Evolutionary conservation across 1,139 yeast genomes (phyloP).

Genomic region (Nakaseomyces glabratus): DNA sequence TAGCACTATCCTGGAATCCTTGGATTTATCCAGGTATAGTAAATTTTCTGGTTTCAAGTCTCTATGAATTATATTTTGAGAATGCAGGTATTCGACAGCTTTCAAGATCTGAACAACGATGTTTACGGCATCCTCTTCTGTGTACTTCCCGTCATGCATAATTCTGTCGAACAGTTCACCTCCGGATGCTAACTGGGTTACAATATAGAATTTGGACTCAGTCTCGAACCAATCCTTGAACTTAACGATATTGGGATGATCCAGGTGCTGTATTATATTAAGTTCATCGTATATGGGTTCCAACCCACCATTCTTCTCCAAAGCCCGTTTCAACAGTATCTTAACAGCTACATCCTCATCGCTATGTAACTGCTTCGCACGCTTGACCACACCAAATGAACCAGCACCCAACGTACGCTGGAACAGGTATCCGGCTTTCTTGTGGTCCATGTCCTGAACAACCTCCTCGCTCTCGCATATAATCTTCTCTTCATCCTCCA

Average conservation of each 20-base stretch:
- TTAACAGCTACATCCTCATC: slow-evolving; percentile 78
- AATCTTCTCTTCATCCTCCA: slow-evolving; percentile 1
- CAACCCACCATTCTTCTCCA: slow-evolving; percentile 55
- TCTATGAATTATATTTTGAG: slow-evolving; percentile 71
- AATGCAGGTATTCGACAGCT: slow-evolving; percentile 69
- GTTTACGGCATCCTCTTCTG: slow-evolving; percentile 73
- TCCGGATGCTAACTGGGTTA: slow-evolving; percentile 74
- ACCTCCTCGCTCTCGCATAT: not conserved
- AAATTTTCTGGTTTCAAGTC: slow-evolving; percentile 89
- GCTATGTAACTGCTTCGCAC: slow-evolving; percentile 52
- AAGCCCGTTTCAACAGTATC: slow-evolving; percentile 70
- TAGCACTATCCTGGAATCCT: slow-evolving; percentile 61
- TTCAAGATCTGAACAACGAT: slow-evolving; percentile 61
- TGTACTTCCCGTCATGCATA: slow-evolving; percentile 63
- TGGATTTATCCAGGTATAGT: slow-evolving; percentile 41
- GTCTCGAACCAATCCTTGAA: slow-evolving; percentile 87
- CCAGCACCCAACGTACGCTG: slow-evolving; percentile 76
- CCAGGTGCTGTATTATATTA: slow-evolving; percentile 48
- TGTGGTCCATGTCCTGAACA: not conserved
- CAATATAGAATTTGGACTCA: slow-evolving; percentile 65
- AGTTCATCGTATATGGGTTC: slow-evolving; percentile 69
- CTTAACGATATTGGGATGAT: slow-evolving; percentile 75
- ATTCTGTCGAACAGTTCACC: slow-evolving; percentile 88
- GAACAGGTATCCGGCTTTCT: slow-evolving; percentile 30
- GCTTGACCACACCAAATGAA: slow-evolving; percentile 79